Conservation (phyloP, 106 monocot species). For the Iris macrosiphon region DNA sequence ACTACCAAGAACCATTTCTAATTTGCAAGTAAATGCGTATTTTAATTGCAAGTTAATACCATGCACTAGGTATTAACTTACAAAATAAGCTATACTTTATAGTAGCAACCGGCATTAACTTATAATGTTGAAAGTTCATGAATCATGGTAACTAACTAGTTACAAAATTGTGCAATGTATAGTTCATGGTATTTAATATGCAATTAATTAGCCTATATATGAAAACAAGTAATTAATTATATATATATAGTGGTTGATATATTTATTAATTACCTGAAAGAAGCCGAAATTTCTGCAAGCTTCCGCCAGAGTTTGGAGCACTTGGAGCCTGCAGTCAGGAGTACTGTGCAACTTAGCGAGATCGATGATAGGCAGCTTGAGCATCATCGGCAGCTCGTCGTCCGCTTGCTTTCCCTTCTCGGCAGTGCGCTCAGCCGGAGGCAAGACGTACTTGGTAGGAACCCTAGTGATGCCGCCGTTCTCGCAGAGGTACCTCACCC, state of each 20-base stretch:
- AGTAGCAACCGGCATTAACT: no score
- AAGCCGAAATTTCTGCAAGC: conserved; percentile 67
- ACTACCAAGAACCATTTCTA: no score
- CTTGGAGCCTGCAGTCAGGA: conserved; percentile 1
- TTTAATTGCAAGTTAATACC: no score
- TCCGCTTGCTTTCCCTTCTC: neutral
- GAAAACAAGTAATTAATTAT: neutral
- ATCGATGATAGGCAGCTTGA: conserved; percentile 46
- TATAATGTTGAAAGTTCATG: no score
- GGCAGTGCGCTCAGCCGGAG: conserved; percentile 28
- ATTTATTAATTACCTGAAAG: conserved; percentile 43
- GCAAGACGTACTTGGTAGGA: conserved; percentile 45
- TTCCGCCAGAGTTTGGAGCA: conserved; percentile 16
- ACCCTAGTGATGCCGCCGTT: conserved; percentile 36
- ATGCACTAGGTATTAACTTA: no score
- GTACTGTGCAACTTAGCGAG: conserved; percentile 19
- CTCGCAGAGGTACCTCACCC: conserved; percentile 45
- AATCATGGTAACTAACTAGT: no score
- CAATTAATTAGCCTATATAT: neutral
- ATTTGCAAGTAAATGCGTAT: no score
- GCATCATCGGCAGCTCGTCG: neutral
- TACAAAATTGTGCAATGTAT: no score
- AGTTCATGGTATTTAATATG: no score
- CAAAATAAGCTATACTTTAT: no score
- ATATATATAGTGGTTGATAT: neutral